Conservation (phyloP, 1,284 basidiomycete genomes). For the Pseudozyma sp. region DNA sequence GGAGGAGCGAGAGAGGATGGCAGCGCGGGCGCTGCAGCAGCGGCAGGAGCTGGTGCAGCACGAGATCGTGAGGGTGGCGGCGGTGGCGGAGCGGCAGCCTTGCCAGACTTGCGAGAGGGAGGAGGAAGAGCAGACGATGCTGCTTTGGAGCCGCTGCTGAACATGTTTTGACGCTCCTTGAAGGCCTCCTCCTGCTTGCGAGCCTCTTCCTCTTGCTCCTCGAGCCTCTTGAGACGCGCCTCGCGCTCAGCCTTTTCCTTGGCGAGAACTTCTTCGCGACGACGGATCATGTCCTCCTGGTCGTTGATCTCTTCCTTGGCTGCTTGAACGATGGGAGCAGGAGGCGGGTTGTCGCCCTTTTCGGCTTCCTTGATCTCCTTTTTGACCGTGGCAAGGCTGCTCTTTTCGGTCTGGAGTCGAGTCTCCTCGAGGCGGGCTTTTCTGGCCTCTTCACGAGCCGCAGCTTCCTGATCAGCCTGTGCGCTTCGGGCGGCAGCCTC, state of each 20-base stretch:
- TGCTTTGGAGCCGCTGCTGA: slow-evolving; percentile 37
- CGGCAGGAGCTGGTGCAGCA: slow-evolving; percentile 45
- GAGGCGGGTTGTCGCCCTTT: slow-evolving; percentile 41
- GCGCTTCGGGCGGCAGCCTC: slow-evolving; percentile 63
- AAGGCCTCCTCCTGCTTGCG: slow-evolving; percentile 58
- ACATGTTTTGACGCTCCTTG: slow-evolving; percentile 59
- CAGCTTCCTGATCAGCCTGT: slow-evolving; percentile 66
- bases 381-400: slow-evolving; percentile 53
- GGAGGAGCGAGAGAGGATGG: slow-evolving; percentile 24
- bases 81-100: slow-evolving; percentile 41
- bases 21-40: slow-evolving; percentile 44
- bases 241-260: slow-evolving; percentile 62
- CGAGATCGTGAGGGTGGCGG: slow-evolving; percentile 45
- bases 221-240: slow-evolving; percentile 57
- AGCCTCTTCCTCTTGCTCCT: slow-evolving; percentile 64
- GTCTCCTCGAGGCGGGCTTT: slow-evolving; percentile 64
- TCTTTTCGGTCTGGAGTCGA: slow-evolving; percentile 52
- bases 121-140: slow-evolving; percentile 53
- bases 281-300: slow-evolving; percentile 59
- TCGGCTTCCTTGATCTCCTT: slow-evolving; percentile 54
- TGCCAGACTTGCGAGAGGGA: slow-evolving; percentile 48
- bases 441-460: slow-evolving; percentile 64
- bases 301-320: slow-evolving; percentile 59
- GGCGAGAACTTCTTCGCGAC: slow-evolving; percentile 61
- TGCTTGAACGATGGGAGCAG: slow-evolving; percentile 53